These are phyloP conservation scores for Aspergillus bombycis DNA, from an alignment of 2,329 filamentous ascomycete genomes.

Conservation along the genomic window DNA sequence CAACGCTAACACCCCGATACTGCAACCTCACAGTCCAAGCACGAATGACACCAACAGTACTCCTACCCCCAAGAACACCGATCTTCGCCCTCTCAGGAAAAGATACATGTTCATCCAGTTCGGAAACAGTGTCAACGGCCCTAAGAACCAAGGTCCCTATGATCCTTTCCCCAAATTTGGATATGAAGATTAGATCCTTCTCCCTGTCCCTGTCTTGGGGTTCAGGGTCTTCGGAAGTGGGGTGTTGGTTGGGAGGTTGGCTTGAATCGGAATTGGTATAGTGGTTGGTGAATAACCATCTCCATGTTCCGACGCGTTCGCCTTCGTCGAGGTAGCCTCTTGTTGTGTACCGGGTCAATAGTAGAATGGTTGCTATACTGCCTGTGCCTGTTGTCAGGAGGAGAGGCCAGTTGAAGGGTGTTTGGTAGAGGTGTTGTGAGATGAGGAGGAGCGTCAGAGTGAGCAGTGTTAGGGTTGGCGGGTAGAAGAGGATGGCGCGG, in stretches of 20 bases:
- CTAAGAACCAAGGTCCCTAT: constrained; percentile 70
- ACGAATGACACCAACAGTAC: constrained; percentile 58
- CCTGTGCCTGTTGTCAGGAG: constrained; percentile 8
- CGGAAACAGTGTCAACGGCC: constrained; percentile 1
- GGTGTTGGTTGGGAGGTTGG: accelerated
- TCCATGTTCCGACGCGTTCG: constrained; percentile 49
- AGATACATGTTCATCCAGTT: not conserved
- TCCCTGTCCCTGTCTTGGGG: constrained; percentile 35
- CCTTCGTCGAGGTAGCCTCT: constrained; percentile 60
- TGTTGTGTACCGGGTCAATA: constrained; percentile 8
- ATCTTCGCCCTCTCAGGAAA: not conserved
- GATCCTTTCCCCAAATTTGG: constrained; percentile 61
- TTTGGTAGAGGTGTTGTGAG: constrained; percentile 44
- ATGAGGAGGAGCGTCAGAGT: constrained; percentile 43
- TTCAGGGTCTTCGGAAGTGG: accelerated
- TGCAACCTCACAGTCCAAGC: constrained; percentile 77
- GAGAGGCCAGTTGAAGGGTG: constrained; percentile 17
- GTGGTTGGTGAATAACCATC: not conserved
- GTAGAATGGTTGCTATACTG: not conserved
- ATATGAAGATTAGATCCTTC: constrained; percentile 64
- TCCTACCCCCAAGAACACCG: not conserved
- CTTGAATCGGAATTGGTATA: no score
- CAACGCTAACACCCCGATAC: constrained; percentile 73
- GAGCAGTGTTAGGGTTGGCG: constrained; percentile 49
- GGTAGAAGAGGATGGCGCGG: constrained; percentile 64